Evolutionary conservation across 306 rosid species (phyloP).

Genomic region (Cicer pinnatifidum): DNA sequence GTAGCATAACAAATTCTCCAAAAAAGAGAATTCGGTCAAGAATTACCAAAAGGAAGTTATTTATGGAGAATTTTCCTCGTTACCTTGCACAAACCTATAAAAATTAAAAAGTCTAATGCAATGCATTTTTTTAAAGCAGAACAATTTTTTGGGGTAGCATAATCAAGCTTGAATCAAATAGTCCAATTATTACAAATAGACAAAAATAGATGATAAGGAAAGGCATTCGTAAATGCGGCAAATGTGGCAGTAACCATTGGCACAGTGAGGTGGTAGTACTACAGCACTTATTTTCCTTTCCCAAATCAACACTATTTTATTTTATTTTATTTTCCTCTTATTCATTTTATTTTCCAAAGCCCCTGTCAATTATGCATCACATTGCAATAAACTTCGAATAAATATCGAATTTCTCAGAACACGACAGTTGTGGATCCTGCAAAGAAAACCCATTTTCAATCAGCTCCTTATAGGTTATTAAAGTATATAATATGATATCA

Average conservation of each 20-base stretch:
- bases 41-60: background rate
- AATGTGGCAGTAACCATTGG: background rate
- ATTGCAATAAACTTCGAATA: slow-evolving; percentile 46
- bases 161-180: background rate
- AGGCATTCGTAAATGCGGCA: background rate
- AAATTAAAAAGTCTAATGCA: background rate
- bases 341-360: background rate
- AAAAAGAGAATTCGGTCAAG: background rate
- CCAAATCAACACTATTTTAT: background rate
- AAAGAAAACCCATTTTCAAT: slow-evolving; percentile 34
- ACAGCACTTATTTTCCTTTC: background rate
- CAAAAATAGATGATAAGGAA: background rate
- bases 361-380: slow-evolving; percentile 13
- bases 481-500: background rate
- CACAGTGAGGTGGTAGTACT: background rate
- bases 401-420: slow-evolving; percentile 56
- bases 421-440: slow-evolving; percentile 68
- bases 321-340: background rate
- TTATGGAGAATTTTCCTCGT: background rate
- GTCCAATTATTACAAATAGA: background rate
- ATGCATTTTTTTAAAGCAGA: background rate
- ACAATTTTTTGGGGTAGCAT: background rate
- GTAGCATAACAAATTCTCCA: background rate
- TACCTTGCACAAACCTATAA: background rate
- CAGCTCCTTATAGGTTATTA: slow-evolving; percentile 1